Evolutionary conservation across 805 yeast species (phyloP), one percentile per base, ranked within the genome.

Genomic region (Ogataea zsoltii): DNA sequence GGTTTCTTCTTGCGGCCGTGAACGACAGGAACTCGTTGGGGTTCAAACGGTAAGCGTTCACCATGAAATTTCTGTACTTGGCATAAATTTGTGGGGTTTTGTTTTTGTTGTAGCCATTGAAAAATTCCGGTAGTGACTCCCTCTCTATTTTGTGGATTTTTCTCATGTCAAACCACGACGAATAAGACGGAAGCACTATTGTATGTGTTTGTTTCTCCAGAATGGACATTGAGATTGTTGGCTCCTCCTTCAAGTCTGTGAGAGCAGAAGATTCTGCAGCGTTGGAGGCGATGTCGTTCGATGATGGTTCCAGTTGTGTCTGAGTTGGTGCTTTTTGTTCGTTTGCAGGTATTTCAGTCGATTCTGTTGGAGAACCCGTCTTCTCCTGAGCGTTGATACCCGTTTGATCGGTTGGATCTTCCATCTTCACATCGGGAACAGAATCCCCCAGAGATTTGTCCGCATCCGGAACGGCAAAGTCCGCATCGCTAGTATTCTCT

Each of bases 11-110:
- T 45, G 90, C 85, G 0, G 97, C 95, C 0, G 97, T 91, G 47
- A 88, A 82, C 0, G 97, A 87, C 33, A 91, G 70, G 59, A 88
- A 90, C 63, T 91, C 97, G 56, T 85, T 85, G 17, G 97, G 97
- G 54, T 91, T 88, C 53, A 91, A 68, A 53, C 97, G 72, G 63
- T 89, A 91, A 11, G 96, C 80, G 66, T 90, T 88, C 33, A 91
- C 72, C 86, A 91, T 85, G 63, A 91, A 91, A 61, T 90, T 88
- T 60, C 97, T 79, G 60, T 89, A 88, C 63, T 82, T 85, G 48
- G 77, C 78, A 62, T 90, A 91, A 30, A 88, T 81, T 54, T 81
- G 79, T 10, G 96, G 92, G 1, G 96, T 86, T 61, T 91, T 91
- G 49, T 86, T 87, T 16, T 79, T 73, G 48, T 82, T 77, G 15